Evolutionary conservation across 78 protist genomes (phyloP), one percentile per base, ranked within the genome.

Genomic region (Planoprotostelium fungivorum): DNA sequence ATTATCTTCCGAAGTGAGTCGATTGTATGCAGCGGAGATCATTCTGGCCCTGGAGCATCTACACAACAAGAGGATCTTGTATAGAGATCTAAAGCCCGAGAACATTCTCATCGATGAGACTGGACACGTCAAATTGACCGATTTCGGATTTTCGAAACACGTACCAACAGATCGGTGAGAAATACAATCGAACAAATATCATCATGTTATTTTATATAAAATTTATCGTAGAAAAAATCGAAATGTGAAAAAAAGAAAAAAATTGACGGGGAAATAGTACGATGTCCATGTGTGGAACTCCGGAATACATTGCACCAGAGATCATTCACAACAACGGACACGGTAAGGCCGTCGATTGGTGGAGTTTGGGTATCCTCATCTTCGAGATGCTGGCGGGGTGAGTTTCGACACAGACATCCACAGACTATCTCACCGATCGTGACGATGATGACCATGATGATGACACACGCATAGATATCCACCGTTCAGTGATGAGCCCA

Each of bases 311-410:
- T 1, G 97, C 98, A 28, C 98, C 98, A 0, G 99, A 97, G 39
- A 91, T 95, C 9, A 86, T 97, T 36, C 38, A 35, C 37, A 86
- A 93, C 36, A 86, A 92, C 31, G 98, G 97, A 0, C 93, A 97
- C 91, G 97, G 96, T 38, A 92, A 88, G 84, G 91, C 96, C 0
- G 98, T 97, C 16, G 99, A 98, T 85, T 97, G 98, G 98, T 98
- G 98, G 99, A 83, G 93, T 37, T 86, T 98, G 0, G 98, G 98
- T 35, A 93, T 95, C 35, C 87, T 97, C 34, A 38, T 96, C n/a
- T 97, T 94, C 86, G 98, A 97, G 87, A 97, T 97, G 98, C 88
- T 97, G 35, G 87, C 86, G 36, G 98, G 98, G 5, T 28, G 95
- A 29, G 5, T 51, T 51, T 51, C 73, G 31, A 16, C 5, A 51